Base-by-base conservation (phyloP, 2,329 filamentous ascomycete species). In the Sarocladiaceae sp. region DNA sequence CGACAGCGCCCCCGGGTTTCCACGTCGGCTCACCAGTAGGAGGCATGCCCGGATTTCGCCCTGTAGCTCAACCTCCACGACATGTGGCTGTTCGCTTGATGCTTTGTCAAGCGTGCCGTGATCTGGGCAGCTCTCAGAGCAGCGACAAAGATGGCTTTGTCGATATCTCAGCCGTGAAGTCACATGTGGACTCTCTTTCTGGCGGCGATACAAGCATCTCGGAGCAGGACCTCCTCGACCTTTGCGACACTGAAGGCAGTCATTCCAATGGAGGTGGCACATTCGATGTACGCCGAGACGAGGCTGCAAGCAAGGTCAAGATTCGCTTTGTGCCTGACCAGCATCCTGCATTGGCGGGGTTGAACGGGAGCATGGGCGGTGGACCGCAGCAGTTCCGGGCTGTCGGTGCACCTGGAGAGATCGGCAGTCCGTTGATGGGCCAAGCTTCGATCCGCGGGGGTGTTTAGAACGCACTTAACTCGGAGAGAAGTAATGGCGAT, bases 181-280 rank as follows among this genome's bases (percentile, higher is more conserved):
- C 86, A 10, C 78, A 81, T 52, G 76, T 88, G 26, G 83, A 84
- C 51, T 76, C 76, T 51, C 80, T 86, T 53, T 62, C 64, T 6
- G 66, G 64, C n/a, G 66, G 64, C 13, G 67, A 70, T 10, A 46
- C 58, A 12, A 61, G 47, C 50, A 61, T 69, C 28, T 61, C 75
- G 57, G 67, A 83, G 74, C 62, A 77, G 23, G 92, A 97, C 61
- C 77, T 97, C 60, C 77, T 93, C 35, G 84, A 88, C 53, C 86
- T 95, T 54, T 94, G 89, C 66, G 93, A 97, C 61, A 96, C 93
- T 1, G 90, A 96, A 65, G 94, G 94, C 53, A 95, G 87, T 61
- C 66, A 74, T 2, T 83, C 86, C 54, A 97, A 97, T 61, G 94
- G 94, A 42, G 93, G 93, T 40, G 94, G 94, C n/a, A 86, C 80